These are phyloP conservation scores for Penicillium polonicum DNA, from an alignment of 2,329 filamentous ascomycete species.

Conservation along the genomic window DNA sequence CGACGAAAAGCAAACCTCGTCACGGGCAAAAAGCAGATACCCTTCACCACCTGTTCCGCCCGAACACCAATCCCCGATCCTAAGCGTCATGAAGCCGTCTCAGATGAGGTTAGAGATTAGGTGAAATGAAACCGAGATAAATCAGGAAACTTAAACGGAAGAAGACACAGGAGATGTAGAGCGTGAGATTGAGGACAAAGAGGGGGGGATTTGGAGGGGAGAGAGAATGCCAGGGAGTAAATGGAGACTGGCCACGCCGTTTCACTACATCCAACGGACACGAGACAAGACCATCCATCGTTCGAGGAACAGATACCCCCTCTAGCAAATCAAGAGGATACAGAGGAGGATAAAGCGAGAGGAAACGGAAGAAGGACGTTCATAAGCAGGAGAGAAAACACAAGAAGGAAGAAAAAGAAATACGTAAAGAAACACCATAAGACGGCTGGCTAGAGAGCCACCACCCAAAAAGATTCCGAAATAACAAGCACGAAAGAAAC, in stretches of 20 bases:
- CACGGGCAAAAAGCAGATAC: conserved; percentile 19
- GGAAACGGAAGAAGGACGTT: conserved; percentile 22
- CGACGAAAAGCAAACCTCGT: conserved; percentile 27
- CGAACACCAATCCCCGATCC: conserved; percentile 28
- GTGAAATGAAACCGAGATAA: conserved; percentile 29
- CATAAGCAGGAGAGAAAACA: conserved; percentile 24
- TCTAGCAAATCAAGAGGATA: conserved; percentile 16
- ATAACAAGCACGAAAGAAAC: conserved; percentile 33
- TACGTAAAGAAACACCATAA: conserved; percentile 26
- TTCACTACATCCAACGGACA: conserved; percentile 34
- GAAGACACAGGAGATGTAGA: conserved; percentile 33
- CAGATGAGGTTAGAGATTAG: conserved; percentile 28
- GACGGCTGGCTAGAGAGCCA: conserved; percentile 28
- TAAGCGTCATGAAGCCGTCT: conserved; percentile 25
- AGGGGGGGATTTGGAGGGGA: conserved; percentile 10
- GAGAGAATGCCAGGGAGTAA: conserved; percentile 6
- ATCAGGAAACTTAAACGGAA: conserved; percentile 24
- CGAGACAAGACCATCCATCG: conserved; percentile 4
- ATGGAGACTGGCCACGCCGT: conserved; percentile 28
- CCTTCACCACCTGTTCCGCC: conserved; percentile 29
- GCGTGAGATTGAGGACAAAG: conserved; percentile 26
- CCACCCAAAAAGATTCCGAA: conserved; percentile 41
- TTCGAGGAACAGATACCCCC: conserved; percentile 14
- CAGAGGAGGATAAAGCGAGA: conserved; percentile 10
- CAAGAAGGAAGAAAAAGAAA: conserved; percentile 22